These are phyloP conservation scores for Phytophthora ramorum DNA, from an alignment of 352 stramenopile genomes.

Conservation along the genomic window DNA sequence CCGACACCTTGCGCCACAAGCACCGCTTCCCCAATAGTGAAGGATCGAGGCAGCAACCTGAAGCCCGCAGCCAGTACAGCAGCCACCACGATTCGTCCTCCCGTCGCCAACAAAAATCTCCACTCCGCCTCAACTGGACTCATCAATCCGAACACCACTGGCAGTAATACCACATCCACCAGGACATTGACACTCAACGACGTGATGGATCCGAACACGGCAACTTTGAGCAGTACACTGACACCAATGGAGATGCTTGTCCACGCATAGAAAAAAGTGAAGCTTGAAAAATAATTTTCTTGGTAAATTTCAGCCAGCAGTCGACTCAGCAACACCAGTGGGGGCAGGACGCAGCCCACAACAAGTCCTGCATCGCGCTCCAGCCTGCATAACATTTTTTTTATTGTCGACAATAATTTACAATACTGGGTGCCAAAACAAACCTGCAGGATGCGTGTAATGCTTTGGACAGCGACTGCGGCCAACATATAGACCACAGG, in stretches of 20 bases:
- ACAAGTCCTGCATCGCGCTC: conserved; percentile 67
- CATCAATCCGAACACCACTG: conserved; percentile 30
- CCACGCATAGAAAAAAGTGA: conserved; percentile 69
- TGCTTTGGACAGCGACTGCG: conserved; percentile 19
- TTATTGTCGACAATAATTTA: conserved; percentile 4
- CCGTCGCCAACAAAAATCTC: conserved; percentile 46
- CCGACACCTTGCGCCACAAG: conserved; percentile 70
- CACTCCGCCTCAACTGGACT: conserved; percentile 42
- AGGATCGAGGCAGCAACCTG: conserved; percentile 58
- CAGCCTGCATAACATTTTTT: too few species aligned
- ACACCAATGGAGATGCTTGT: conserved; percentile 54
- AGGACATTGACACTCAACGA: conserved; percentile 44
- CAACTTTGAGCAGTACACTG: conserved; percentile 55
- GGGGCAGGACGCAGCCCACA: conserved; percentile 63
- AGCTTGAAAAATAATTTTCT: conserved; percentile 32
- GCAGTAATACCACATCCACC: conserved; percentile 52
- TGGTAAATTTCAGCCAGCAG: conserved; percentile 50
- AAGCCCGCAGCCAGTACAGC: conserved; percentile 51
- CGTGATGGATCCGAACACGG: conserved; percentile 42
- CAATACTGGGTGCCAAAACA: background rate
- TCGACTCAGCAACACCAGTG: conserved; percentile 66
- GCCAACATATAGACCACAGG: conserved; percentile 34
- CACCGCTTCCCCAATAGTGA: conserved; percentile 77
- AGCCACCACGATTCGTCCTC: conserved; percentile 42
- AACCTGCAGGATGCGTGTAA: conserved; percentile 37